Conservation (phyloP, 2,329 filamentous ascomycete species). For the Alternaria viburni region DNA sequence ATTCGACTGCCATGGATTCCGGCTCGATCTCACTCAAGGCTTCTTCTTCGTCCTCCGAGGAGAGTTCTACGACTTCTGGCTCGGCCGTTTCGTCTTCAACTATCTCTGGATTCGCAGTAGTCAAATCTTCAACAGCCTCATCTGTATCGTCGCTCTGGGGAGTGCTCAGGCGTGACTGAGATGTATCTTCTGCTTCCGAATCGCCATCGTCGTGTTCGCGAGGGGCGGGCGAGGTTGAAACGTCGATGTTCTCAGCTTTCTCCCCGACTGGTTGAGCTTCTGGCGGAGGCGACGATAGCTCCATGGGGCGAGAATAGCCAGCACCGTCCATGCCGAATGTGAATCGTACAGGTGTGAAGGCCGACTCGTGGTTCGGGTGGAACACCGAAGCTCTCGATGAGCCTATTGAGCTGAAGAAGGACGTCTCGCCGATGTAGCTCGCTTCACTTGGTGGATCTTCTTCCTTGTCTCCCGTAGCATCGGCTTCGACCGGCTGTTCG, state of each 20-base stretch:
- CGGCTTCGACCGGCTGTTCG: neutral
- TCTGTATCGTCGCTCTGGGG: neutral
- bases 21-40: neutral
- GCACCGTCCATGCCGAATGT: slow-evolving; percentile 45
- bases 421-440: slow-evolving; percentile 38
- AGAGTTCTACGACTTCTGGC: slow-evolving; percentile 19
- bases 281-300: slow-evolving; percentile 25
- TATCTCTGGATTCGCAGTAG: neutral
- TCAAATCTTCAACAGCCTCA: neutral
- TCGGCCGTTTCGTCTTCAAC: neutral
- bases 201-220: neutral
- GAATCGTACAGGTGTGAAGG: slow-evolving; percentile 45
- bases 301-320: slow-evolving; percentile 27
- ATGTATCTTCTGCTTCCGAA: neutral
- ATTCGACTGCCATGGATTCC: neutral
- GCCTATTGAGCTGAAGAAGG: slow-evolving; percentile 44
- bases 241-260: neutral
- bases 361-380: slow-evolving; percentile 42
- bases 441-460: slow-evolving; percentile 23
- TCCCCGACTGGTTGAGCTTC: slow-evolving; percentile 5
- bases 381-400: slow-evolving; percentile 28
- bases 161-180: neutral
- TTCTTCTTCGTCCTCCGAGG: slow-evolving; percentile 11
- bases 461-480: slow-evolving; percentile 7
- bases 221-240: neutral